phyloP scores from a whole-genome alignment of 2,329 filamentous ascomycete genomes.

The Trichothecium roseum region DNA sequence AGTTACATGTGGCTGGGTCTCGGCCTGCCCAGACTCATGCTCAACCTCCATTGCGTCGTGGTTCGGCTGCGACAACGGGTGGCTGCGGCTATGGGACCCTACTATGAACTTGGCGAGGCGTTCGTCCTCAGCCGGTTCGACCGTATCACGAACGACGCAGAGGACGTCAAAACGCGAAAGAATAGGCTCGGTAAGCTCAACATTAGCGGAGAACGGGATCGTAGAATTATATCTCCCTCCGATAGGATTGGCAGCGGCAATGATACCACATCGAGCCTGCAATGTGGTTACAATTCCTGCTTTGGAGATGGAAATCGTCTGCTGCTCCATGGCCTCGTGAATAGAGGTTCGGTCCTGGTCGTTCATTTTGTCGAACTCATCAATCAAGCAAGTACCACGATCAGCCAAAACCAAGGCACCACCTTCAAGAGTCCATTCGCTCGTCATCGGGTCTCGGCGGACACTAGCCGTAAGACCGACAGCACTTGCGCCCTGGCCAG shows the following conservation, averaged over 20 bases:
- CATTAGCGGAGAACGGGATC: slow-evolving; percentile 90
- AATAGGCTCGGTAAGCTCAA: slow-evolving; percentile 94
- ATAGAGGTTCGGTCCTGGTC: slow-evolving; percentile 97
- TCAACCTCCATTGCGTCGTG: slow-evolving; percentile 57
- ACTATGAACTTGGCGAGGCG: slow-evolving; percentile 91
- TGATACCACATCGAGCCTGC: slow-evolving; percentile 90
- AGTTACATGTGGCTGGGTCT: slow-evolving; percentile 19
- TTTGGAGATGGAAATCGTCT: slow-evolving; percentile 98
- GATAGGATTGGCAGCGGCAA: slow-evolving; percentile 93
- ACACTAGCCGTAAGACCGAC: slow-evolving; percentile 97
- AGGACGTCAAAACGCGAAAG: slow-evolving; percentile 96
- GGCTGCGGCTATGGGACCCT: slow-evolving; percentile 83
- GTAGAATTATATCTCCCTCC: slow-evolving; percentile 95
- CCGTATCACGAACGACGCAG: slow-evolving; percentile 90
- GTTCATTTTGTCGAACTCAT: slow-evolving; percentile 99
- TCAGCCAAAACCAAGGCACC: slow-evolving; percentile 92
- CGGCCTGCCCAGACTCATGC: slow-evolving; percentile 35
- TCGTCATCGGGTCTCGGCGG: slow-evolving; percentile 85
- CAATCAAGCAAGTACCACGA: slow-evolving; percentile 88
- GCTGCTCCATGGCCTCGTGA: slow-evolving; percentile 99
- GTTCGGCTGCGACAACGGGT: slow-evolving; percentile 55
- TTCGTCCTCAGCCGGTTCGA: slow-evolving; percentile 87
- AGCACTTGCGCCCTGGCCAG: slow-evolving; percentile 90
- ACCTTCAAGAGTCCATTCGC: slow-evolving; percentile 95
- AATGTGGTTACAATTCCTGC: slow-evolving; percentile 96